Base-by-base conservation (phyloP, 805 yeast species). In the Ogataea sp. region DNA sequence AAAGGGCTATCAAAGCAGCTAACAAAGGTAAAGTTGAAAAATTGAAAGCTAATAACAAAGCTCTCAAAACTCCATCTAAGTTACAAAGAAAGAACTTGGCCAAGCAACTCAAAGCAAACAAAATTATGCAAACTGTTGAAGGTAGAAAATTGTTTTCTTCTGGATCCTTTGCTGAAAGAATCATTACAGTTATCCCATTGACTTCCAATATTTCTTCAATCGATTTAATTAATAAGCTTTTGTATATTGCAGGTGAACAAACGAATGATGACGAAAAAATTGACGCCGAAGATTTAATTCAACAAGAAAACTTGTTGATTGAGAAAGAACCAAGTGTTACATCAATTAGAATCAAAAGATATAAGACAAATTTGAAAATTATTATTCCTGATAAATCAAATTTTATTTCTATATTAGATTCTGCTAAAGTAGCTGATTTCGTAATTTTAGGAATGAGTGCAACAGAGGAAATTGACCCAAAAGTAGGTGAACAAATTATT, bases 361-460 rank as follows among this genome's bases (percentile, higher is more conserved):
- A 84, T 62, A 84, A 83, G 58, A 73, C 90, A 37, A 78, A 74
- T 49, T 55, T 93, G 43, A 83, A 85, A 55, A 67, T 89, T 38
- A 72, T 87, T 3, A 63, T 83, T 18, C 95, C 95, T 2, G 80
- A 83, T 49, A 73, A 73, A 65, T 55, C 64, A 38, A 75, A 83
- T 54, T 71, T 88, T 38, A 58, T 85, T 28, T 67, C 83, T 16
- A 70, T 93, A 25, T 57, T 93, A 41, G 97, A 93, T 62, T 83
- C 94, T 26, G 86, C 94, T 16, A 85, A 85, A 54, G 76, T 85
- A 6, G 80, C 97, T 0, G 98, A 93, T 65, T 87, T 78, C 55
- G 93, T 88, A 3, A 65, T 94, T 1, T 83, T 93, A 58, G 94
- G 89, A n/a, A 65, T 93, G 32, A 86, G 96, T 41, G 95, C 96